Evolutionary conservation across 2,329 filamentous ascomycete genomes (phyloP).

Genomic region (Colletotrichum sp.): DNA sequence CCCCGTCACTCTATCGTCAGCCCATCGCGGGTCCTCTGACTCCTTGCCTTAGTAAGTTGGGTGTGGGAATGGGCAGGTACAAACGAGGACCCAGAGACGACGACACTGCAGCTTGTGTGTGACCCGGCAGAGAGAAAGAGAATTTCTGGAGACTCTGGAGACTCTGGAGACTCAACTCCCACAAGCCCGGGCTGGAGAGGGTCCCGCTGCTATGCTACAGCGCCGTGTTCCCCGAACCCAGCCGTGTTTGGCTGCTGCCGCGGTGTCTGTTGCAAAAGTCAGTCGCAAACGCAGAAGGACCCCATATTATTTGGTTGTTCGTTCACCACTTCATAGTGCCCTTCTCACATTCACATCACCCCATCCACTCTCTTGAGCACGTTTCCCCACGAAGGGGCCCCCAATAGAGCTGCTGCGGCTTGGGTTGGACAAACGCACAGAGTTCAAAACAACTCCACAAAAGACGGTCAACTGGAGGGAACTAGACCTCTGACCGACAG

Average conservation of each 20-base stretch:
- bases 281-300: neutral
- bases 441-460: constrained; percentile 18
- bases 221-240: neutral
- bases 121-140: neutral
- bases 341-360: constrained; percentile 2
- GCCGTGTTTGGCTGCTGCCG: neutral
- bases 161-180: neutral
- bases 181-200: neutral
- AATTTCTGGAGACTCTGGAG: neutral
- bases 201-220: neutral
- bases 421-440: neutral
- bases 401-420: neutral
- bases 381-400: constrained; percentile 13
- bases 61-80: neutral
- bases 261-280: neutral
- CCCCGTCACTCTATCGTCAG: neutral
- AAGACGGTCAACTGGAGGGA: neutral
- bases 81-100: neutral
- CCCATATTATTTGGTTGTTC: neutral
- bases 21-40: neutral
- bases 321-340: neutral
- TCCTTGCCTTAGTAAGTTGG: neutral
- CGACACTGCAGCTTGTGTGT: neutral
- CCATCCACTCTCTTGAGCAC: constrained; percentile 21
- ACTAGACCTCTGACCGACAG: neutral